Evolutionary conservation across 306 rosid genomes (phyloP).

Genomic region (Dryas octopetala): DNA sequence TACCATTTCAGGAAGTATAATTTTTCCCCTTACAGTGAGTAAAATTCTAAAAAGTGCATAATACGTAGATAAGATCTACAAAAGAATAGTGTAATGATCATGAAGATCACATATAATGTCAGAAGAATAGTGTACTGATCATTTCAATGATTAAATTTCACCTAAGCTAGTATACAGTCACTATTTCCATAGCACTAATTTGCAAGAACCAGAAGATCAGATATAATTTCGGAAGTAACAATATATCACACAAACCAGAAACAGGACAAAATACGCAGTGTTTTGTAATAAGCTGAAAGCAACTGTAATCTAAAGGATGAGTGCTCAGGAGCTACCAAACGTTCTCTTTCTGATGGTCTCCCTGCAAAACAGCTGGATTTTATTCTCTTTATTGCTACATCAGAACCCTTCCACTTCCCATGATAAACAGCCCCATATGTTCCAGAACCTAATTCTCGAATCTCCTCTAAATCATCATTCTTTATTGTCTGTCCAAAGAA

Average conservation of each 20-base stretch:
- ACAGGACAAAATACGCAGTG: neutral
- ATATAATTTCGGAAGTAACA: neutral
- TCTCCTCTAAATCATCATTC: constrained; percentile 95
- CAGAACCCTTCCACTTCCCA: constrained; percentile 99
- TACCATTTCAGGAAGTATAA: neutral
- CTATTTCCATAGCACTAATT: neutral
- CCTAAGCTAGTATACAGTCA: neutral
- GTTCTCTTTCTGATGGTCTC: constrained; percentile 93
- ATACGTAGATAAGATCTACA: neutral
- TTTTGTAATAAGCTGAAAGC: neutral
- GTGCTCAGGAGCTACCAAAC: constrained; percentile 62
- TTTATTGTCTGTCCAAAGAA: constrained; percentile 67
- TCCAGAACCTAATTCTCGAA: constrained; percentile 96
- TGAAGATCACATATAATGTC: neutral
- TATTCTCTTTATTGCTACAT: constrained; percentile 93
- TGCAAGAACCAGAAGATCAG: neutral
- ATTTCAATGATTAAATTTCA: neutral
- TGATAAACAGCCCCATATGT: constrained; percentile 96
- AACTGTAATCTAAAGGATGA: constrained; percentile 26
- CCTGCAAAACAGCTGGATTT: constrained; percentile 98
- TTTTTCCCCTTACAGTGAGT: neutral
- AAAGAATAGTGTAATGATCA: neutral
- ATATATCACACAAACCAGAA: neutral
- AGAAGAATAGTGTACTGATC: neutral
- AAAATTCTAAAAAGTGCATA: neutral